phyloP scores from a whole-genome alignment of 495 filamentous ascomycete species.

The Achaetomiella virescens region DNA sequence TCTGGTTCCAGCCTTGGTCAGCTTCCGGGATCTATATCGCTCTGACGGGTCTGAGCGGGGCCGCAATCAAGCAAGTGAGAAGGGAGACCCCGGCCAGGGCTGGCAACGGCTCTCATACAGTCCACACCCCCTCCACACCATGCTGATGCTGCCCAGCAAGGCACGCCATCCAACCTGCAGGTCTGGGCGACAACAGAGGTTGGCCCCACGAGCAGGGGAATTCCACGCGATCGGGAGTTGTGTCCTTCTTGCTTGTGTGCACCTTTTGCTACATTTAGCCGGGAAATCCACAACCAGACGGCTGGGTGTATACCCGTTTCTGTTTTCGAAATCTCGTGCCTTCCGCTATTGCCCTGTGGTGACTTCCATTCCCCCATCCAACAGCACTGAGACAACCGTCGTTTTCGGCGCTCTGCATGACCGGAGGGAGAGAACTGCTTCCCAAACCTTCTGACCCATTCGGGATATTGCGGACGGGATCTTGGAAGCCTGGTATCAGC shows the following conservation, averaged over 20 bases:
- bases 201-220: background rate
- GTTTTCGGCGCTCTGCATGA: too few relatives aligned
- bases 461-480: too few relatives aligned
- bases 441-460: too few relatives aligned
- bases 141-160: slow-evolving; percentile 8
- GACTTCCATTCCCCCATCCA: background rate
- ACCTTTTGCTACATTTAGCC: slow-evolving; percentile 24
- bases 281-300: slow-evolving; percentile 13
- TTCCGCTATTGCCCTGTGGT: too few relatives aligned
- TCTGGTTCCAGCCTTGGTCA: too few relatives aligned
- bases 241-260: slow-evolving; percentile 6
- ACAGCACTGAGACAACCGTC: background rate
- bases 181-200: slow-evolving; percentile 17
- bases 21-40: too few relatives aligned
- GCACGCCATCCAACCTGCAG: slow-evolving; percentile 18
- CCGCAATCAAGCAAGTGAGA: too few relatives aligned
- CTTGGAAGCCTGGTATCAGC: background rate
- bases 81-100: too few relatives aligned
- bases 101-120: too few relatives aligned
- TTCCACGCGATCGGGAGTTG: slow-evolving; percentile 20
- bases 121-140: slow-evolving; percentile 1
- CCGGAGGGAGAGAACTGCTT: too few relatives aligned
- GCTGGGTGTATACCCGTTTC: slow-evolving; percentile 10
- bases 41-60: too few relatives aligned
- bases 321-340: background rate